phyloP scores from a whole-genome alignment of 179 eudicot genomes.

The Nepenthes alata region DNA sequence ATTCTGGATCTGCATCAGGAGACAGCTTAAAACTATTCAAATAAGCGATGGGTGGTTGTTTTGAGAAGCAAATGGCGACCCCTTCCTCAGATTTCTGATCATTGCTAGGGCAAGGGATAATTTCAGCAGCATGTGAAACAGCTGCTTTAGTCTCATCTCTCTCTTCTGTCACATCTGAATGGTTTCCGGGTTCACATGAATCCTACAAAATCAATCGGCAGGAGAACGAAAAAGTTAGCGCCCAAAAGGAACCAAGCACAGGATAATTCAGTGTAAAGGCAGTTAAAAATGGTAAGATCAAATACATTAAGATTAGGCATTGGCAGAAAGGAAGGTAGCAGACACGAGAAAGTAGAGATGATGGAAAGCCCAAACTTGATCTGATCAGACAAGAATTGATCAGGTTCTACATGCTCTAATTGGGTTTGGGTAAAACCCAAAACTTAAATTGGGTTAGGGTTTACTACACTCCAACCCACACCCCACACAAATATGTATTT shows the following conservation, averaged over 20 bases:
- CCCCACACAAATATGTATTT: too few relatives aligned
- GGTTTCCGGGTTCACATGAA: slow-evolving; percentile 68
- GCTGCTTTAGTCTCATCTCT: slow-evolving; percentile 48
- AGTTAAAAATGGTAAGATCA: too few relatives aligned
- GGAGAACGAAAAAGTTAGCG: not conserved
- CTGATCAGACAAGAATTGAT: too few relatives aligned
- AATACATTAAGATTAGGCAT: too few relatives aligned
- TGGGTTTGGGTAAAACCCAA: too few relatives aligned
- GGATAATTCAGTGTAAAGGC: too few relatives aligned
- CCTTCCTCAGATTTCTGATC: slow-evolving; percentile 20
- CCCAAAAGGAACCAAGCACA: slow-evolving; percentile 1
- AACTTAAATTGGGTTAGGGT: too few relatives aligned
- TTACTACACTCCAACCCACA: too few relatives aligned
- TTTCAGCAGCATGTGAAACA: slow-evolving; percentile 11
- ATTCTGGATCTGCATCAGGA: slow-evolving; percentile 12
- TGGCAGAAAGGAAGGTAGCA: too few relatives aligned
- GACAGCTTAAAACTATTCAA: slow-evolving; percentile 23
- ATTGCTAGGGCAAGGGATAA: slow-evolving; percentile 12
- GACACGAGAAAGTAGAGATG: too few relatives aligned
- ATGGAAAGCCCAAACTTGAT: too few relatives aligned
- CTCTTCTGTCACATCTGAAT: slow-evolving; percentile 73
- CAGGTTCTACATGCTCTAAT: too few relatives aligned
- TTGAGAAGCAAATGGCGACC: slow-evolving; percentile 3
- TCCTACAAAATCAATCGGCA: slow-evolving; percentile 36
- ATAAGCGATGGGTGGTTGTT: slow-evolving; percentile 15